Base-by-base conservation (phyloP, 1,139 yeast species). In the Arxiozyma telluris region DNA sequence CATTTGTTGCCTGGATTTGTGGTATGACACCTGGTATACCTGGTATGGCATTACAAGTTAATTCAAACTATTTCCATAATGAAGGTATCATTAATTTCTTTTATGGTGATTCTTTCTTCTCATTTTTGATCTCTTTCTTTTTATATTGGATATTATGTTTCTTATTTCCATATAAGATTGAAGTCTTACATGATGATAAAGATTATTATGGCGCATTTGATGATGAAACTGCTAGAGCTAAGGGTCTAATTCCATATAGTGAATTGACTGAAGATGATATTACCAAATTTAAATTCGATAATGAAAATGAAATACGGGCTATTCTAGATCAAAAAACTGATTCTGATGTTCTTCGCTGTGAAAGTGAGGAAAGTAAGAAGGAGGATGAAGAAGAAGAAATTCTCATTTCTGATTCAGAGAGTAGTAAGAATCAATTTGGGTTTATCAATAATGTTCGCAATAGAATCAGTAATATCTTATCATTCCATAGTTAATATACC, bases 1-100 rank as follows among this genome's bases (percentile, higher is more conserved):
- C 78, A 4, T 59, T 70, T 52, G 55, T 71, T 11, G 73, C 78
- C 4, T 75, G 76, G 70, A 61, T 71, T 3, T 60, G 67, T 22
- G 77, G 76, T 30, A 67, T 71, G 61, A 68, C 70, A 1, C 77
- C 78, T 43, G 77, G 77, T 49, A 59, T 76, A 43, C 79, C 80
- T 5, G 78, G 79, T 52, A 67, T 71, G 58, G 72, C 72, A 44
- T 69, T 71, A 67, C 65, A 65, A 57, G 69, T 68, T 8, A 65
- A 70, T 42, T 58, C 62, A 30, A 51, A 58, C 22, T 64, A 61
- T 44, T 69, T 73, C 54, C 52, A 59, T 30, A 60, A 61, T 53
- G 53, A 38, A 18, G 80, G 80, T 6, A 65, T 73, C 15, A 62
- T 65, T n/a, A 71, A 74, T 55, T 76, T 70, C 63, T 76, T 67